Evolutionary conservation across 1,284 basidiomycete species (phyloP), one percentile per base, ranked within the genome.

Genomic region (Austroboletus novae-zelandiae): DNA sequence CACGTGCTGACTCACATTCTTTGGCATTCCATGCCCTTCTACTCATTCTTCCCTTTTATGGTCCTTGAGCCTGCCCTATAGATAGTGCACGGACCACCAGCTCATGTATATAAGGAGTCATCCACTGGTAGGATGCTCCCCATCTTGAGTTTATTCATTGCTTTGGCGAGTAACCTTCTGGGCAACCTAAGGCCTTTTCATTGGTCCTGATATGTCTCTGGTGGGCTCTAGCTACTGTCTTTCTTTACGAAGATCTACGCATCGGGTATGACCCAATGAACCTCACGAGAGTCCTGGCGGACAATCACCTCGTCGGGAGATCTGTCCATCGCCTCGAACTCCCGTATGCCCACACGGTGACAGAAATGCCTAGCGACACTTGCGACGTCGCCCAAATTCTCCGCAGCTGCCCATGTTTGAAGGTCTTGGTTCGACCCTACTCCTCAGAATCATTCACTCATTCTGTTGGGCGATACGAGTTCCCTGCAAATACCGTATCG

Each of bases 201-300:
- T n/a, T n/a, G n/a, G n/a, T n/a, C n/a, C n/a, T 73, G 45, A 83
- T 86, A 27, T 86, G 82, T 63, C 76, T 70, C 41, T 86, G 83
- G 83, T 71, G 69, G 23, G 55, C 58, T 11, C 73, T 81, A 58
- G 68, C 74, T 2, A 65, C 61, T 14, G 63, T 61, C 27, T 66
- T 79, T 30, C 66, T 86, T 10, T 84, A 81, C 63, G 75, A 76
- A 57, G 79, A 84, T 54, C 62, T 86, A 47, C 65, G 66, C 45
- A 66, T 86, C 47, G 64, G 62, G 35, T 60, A 56, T 23, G 68
- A 65, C 43, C 57, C 60, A 20, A 48, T 52, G 40, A 59, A 61
- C 31, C 68, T 78, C 42, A 65, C 64, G 50, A 54, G 61, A 50
- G 55, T 66, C 39, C 55, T 74, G 45, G 48, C 60, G 39, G 56